Evolutionary conservation across 2,329 filamentous ascomycete genomes (phyloP).

Genomic region (Hortaea werneckii): DNA sequence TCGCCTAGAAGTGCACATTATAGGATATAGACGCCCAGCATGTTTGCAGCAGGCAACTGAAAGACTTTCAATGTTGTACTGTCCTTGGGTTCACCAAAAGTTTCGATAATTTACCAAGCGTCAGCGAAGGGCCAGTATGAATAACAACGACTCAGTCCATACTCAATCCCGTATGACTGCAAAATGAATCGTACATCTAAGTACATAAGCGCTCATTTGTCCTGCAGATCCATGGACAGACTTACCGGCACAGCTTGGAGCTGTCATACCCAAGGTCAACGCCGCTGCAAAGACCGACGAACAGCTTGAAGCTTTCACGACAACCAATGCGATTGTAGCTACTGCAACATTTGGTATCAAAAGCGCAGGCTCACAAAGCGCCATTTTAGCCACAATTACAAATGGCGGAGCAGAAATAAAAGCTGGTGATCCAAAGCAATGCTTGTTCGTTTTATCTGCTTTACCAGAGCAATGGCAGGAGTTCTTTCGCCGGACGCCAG

Average conservation of each 20-base stretch:
- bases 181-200: too few relatives aligned
- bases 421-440: slow-evolving; percentile 14
- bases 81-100: too few relatives aligned
- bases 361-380: slow-evolving; percentile 17
- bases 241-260: slow-evolving; percentile 16
- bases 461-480: slow-evolving; percentile 38
- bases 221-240: slow-evolving; percentile 19
- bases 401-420: slow-evolving; percentile 19
- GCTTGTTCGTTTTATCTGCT: slow-evolving; percentile 31
- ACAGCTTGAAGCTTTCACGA: slow-evolving; percentile 22
- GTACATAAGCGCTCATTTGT: too few relatives aligned
- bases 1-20: too few relatives aligned
- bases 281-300: slow-evolving; percentile 17
- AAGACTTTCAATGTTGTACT: too few relatives aligned
- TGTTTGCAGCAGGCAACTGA: too few relatives aligned
- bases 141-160: too few relatives aligned
- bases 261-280: slow-evolving; percentile 18
- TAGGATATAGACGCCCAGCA: too few relatives aligned
- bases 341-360: slow-evolving; percentile 25
- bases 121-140: too few relatives aligned
- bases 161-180: too few relatives aligned
- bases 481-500: slow-evolving; percentile 35
- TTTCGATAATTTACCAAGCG: too few relatives aligned
- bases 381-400: slow-evolving; percentile 20
- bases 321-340: slow-evolving; percentile 19